Evolutionary conservation across 768 basidiomycete species (phyloP).

Genomic region (Roridomyces roridus): DNA sequence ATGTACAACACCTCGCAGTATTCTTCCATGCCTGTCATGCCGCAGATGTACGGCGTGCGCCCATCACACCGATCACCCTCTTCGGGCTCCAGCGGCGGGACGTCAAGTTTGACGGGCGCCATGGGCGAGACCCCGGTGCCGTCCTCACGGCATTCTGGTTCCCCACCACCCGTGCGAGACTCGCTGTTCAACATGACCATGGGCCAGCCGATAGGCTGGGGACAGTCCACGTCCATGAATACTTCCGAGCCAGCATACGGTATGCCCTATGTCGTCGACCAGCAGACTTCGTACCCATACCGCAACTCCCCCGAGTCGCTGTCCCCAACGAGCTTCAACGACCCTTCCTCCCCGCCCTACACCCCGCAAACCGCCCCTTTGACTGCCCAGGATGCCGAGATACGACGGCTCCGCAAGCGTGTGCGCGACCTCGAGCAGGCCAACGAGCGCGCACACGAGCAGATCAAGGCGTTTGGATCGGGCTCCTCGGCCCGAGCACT

Average conservation of each 20-base stretch:
- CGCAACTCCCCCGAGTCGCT: slow-evolving; percentile 46
- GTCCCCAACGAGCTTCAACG: slow-evolving; percentile 37
- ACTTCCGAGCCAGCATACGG: slow-evolving; percentile 14
- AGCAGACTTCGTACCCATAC: slow-evolving; percentile 33
- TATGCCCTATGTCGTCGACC: slow-evolving; percentile 13
- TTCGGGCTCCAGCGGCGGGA: slow-evolving; percentile 52
- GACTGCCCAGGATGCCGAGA: slow-evolving; percentile 51
- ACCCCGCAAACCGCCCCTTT: slow-evolving; percentile 26
- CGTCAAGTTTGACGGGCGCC: slow-evolving; percentile 64
- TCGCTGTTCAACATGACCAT: slow-evolving; percentile 23
- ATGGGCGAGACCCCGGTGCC: slow-evolving; percentile 58
- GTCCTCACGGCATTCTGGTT: slow-evolving; percentile 29
- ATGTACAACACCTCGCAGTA: slow-evolving; percentile 22
- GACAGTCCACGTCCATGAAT: slow-evolving; percentile 10
- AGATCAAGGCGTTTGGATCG: slow-evolving; percentile 53
- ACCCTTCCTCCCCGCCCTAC: slow-evolving; percentile 25
- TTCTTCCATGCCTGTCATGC: slow-evolving; percentile 44
- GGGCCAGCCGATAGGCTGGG: slow-evolving; percentile 13
- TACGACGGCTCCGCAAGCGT: slow-evolving; percentile 59
- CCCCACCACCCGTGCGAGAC: slow-evolving; percentile 28
- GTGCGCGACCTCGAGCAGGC: slow-evolving; percentile 70
- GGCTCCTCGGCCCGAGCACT: slow-evolving; percentile 42
- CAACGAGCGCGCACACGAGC: slow-evolving; percentile 55
- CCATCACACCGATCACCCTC: slow-evolving; percentile 37
- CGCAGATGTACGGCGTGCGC: slow-evolving; percentile 34